Base-by-base conservation (phyloP, 768 basidiomycete genomes). In the Phaeotremella skinneri region DNA sequence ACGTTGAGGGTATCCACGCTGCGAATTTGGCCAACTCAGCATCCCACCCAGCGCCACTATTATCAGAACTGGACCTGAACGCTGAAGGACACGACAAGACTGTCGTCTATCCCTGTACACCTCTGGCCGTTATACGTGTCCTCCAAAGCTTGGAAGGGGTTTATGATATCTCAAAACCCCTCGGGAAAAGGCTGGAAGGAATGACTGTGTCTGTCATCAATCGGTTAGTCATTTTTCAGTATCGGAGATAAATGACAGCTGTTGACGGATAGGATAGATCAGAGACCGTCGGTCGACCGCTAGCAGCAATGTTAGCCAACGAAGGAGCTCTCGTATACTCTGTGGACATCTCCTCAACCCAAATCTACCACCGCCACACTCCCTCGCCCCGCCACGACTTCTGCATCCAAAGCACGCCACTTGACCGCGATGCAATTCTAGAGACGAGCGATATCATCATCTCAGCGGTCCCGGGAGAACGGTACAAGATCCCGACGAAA, bases 281-380 rank as follows among this genome's bases (percentile, higher is more conserved):
- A 11, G 66, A 67, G 26, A 64, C 57, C 4, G 66, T 67, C n/a
- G 66, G 66, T n/a, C 41, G 56, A 29, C 66, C 66, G 1, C 56
- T 67, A 4, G 54, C 66, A 2, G 47, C 41, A 17, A 63, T 67
- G 62, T 50, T 67, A 21, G 66, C 55, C 42, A 67, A 67, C 54
- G 62, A 61, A 41, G 54, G 55, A 16, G 66, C 66, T 9, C 9
- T 54, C 9, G 62, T 67, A 20, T 64, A 51, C 50, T 63, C 62
- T n/a, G 52, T 67, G 55, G 66, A 67, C 53, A 59, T 59, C 31
- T 23, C 23, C 55, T 53, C 55, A 7, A 58, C 48, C 17, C 58
- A 67, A 7, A 52, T 58, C 14, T 63, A 50, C 26, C 57, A 58
- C 31, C 50, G 37, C 9, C 56, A 55, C 47, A 30, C 26, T 21